These are phyloP conservation scores for Trichosporon ovoides DNA, from an alignment of 1,284 basidiomycete species.

Conservation along the genomic window DNA sequence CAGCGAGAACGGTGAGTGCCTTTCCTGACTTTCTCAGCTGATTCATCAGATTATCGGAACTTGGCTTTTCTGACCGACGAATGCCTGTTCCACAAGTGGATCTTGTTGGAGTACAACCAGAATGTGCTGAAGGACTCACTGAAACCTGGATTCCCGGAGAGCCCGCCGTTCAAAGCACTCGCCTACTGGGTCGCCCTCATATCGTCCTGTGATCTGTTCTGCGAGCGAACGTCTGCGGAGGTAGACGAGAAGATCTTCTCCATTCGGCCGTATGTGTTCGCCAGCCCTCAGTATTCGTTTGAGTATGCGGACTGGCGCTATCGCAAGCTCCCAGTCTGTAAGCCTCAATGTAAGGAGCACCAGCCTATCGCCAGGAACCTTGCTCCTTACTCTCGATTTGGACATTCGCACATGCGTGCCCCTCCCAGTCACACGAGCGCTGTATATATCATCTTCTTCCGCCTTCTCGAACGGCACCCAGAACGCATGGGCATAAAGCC, in stretches of 20 bases:
- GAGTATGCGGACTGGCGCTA: conserved; percentile 51
- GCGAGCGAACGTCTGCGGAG: conserved; percentile 43
- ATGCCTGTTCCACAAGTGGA: conserved; percentile 41
- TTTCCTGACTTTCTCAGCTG: neutral
- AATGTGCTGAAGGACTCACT: conserved; percentile 46
- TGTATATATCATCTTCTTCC: conserved; percentile 34
- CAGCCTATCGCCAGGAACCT: conserved; percentile 24
- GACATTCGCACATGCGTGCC: conserved; percentile 37
- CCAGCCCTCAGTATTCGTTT: conserved; percentile 52
- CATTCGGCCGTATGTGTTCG: conserved; percentile 54
- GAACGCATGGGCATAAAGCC: conserved; percentile 29
- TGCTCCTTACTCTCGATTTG: conserved; percentile 40
- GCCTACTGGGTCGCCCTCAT: conserved; percentile 36
- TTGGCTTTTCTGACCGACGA: conserved; percentile 39
- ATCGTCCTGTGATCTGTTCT: conserved; percentile 30
- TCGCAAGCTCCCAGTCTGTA: conserved; percentile 41
- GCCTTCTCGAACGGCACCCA: conserved; percentile 39
- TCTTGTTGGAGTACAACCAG: conserved; percentile 42
- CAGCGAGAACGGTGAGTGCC: conserved; percentile 49
- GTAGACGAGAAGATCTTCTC: conserved; percentile 54
- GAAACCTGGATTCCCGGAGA: conserved; percentile 46
- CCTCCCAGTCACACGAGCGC: conserved; percentile 40
- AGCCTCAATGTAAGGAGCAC: conserved; percentile 24
- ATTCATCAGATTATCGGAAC: conserved; percentile 46
- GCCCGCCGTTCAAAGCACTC: conserved; percentile 41